phyloP scores from a whole-genome alignment of 768 basidiomycete species.

The Serendipita sp. region DNA sequence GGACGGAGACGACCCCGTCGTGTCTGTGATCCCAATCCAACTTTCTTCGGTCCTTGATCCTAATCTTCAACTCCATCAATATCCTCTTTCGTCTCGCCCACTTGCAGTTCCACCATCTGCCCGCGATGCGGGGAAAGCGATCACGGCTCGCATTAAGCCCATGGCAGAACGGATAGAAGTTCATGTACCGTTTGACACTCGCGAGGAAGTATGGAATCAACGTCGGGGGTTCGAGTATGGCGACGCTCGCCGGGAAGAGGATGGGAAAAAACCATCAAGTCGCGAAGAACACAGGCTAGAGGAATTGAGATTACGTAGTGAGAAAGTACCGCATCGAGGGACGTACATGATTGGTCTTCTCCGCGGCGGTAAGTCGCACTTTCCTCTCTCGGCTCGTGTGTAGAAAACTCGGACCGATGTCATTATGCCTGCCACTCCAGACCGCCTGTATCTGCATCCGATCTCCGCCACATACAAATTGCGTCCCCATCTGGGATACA shows the following conservation, averaged over 20 bases:
- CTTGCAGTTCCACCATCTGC: slow-evolving; percentile 68
- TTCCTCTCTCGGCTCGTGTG: background rate
- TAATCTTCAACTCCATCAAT: slow-evolving; percentile 66
- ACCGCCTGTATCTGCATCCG: slow-evolving; percentile 61
- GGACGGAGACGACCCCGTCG: slow-evolving; percentile 40
- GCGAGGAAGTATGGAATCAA: slow-evolving; percentile 67
- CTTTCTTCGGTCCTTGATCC: slow-evolving; percentile 45
- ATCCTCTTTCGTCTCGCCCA: slow-evolving; percentile 57
- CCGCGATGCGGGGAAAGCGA: slow-evolving; percentile 52
- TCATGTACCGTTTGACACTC: slow-evolving; percentile 67
- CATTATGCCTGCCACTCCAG: slow-evolving; percentile 23
- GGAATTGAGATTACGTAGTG: slow-evolving; percentile 59
- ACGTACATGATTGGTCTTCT: slow-evolving; percentile 65
- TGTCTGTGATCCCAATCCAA: slow-evolving; percentile 55
- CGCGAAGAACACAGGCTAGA: slow-evolving; percentile 43
- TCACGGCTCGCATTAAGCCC: slow-evolving; percentile 58
- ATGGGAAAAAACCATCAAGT: slow-evolving; percentile 47
- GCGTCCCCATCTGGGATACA: slow-evolving; percentile 66
- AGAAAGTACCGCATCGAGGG: slow-evolving; percentile 48
- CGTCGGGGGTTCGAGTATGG: slow-evolving; percentile 56
- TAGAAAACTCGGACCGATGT: background rate
- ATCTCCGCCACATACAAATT: slow-evolving; percentile 67
- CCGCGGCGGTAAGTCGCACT: slow-evolving; percentile 39
- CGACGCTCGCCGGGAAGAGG: slow-evolving; percentile 50
- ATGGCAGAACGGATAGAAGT: slow-evolving; percentile 49